Evolutionary conservation across 768 basidiomycete genomes (phyloP).

Genomic region (Mrakia gelida): DNA sequence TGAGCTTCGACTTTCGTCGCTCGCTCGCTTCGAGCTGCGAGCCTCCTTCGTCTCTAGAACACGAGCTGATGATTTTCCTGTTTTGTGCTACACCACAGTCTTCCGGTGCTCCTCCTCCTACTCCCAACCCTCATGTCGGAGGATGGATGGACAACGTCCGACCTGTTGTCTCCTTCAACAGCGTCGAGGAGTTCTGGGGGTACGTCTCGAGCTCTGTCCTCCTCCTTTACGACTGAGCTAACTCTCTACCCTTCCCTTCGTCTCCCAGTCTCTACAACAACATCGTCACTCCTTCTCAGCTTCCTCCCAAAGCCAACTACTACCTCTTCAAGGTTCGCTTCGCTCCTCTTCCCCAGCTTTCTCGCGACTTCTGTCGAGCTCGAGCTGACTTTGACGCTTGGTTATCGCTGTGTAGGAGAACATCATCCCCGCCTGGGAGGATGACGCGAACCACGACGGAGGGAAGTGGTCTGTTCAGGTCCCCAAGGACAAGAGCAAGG

Average conservation of each 20-base stretch:
- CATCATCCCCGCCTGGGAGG: slow-evolving; percentile 97
- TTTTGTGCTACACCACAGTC: slow-evolving; percentile 36
- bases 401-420: slow-evolving; percentile 55
- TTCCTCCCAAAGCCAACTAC: slow-evolving; percentile 97
- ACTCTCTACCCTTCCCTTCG: slow-evolving; percentile 13
- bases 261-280: slow-evolving; percentile 79
- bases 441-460: slow-evolving; percentile 90
- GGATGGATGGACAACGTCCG: slow-evolving; percentile 99
- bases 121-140: slow-evolving; percentile 45
- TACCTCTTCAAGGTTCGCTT: slow-evolving; percentile 88
- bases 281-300: slow-evolving; percentile 87
- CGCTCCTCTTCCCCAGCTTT: not conserved
- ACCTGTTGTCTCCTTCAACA: slow-evolving; percentile 89
- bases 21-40: not conserved
- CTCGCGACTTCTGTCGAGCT: slow-evolving; percentile 12
- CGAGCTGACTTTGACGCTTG: slow-evolving; percentile 2
- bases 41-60: not conserved
- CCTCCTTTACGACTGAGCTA: slow-evolving; percentile 4
- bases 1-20: not conserved
- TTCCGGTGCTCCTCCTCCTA: slow-evolving; percentile 50
- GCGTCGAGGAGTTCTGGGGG: slow-evolving; percentile 99
- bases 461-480: slow-evolving; percentile 99
- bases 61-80: slow-evolving; percentile 36
- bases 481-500: slow-evolving; percentile 87
- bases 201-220: slow-evolving; percentile 46